phyloP scores from a whole-genome alignment of 1,284 basidiomycete genomes.

The Trichosporon ovoides region DNA sequence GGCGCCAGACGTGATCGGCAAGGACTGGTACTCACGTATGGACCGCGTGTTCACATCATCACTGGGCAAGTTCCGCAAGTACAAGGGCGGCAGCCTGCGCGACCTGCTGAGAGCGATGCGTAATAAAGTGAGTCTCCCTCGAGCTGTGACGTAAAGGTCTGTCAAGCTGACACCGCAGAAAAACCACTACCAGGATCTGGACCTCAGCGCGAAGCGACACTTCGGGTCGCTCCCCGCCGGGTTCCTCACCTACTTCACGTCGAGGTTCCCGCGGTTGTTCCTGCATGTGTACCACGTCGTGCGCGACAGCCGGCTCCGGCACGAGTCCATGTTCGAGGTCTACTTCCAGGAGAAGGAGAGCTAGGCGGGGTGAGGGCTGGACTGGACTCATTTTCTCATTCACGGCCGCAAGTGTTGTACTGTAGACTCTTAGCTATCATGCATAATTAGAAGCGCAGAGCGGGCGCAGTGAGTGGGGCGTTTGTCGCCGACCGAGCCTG shows the following conservation, averaged over 20 bases:
- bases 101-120: constrained; percentile 86
- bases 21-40: constrained; percentile 79
- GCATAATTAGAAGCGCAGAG: too few species aligned
- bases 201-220: constrained; percentile 78
- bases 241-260: constrained; percentile 86
- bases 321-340: constrained; percentile 76
- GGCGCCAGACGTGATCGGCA: constrained; percentile 64
- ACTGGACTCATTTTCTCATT: not conserved
- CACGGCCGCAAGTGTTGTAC: too few species aligned
- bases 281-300: constrained; percentile 85
- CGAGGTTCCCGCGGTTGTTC: constrained; percentile 84
- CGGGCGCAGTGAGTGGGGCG: too few species aligned
- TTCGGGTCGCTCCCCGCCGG: constrained; percentile 87
- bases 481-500: too few species aligned
- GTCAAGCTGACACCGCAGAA: constrained; percentile 57
- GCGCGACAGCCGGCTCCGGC: constrained; percentile 57
- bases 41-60: constrained; percentile 90
- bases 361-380: not conserved
- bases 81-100: constrained; percentile 82
- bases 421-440: too few species aligned
- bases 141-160: not conserved
- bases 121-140: constrained; percentile 70
- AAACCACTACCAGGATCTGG: constrained; percentile 90
- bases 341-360: constrained; percentile 56
- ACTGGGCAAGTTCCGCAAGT: constrained; percentile 93